These are phyloP conservation scores for Ustilago vetiveriae DNA, from an alignment of 1,284 basidiomycete genomes.

Conservation along the genomic window DNA sequence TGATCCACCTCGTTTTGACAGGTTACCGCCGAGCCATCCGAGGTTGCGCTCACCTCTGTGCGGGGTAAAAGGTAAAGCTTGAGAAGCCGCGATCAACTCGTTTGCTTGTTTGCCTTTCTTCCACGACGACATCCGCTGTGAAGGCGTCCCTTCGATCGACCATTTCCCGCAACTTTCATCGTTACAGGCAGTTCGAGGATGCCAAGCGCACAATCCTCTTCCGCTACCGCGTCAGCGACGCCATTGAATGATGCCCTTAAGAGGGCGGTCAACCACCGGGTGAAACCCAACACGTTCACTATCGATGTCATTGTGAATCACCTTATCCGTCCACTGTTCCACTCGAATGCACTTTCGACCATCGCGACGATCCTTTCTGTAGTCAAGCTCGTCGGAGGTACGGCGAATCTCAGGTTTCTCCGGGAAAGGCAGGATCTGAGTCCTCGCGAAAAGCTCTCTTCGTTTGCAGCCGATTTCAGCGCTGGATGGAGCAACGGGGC, in stretches of 20 bases:
- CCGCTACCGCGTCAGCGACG: background rate
- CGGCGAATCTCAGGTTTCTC: slow-evolving; percentile 28
- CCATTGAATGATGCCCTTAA: slow-evolving; percentile 31
- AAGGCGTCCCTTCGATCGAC: no score
- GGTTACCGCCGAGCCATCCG: no score
- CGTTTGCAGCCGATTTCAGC: slow-evolving; percentile 16
- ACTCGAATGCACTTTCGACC: slow-evolving; percentile 25
- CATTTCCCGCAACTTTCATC: no score
- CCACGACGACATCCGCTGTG: no score
- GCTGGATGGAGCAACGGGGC: slow-evolving; percentile 20
- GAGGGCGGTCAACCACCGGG: slow-evolving; percentile 22
- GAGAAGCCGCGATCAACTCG: no score
- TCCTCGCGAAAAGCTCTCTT: slow-evolving; percentile 15
- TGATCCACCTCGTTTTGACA: no score
- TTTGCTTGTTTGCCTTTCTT: no score
- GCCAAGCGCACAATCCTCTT: slow-evolving; percentile 4
- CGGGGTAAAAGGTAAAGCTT: no score
- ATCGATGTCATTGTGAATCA: slow-evolving; percentile 27
- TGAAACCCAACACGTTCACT: slow-evolving; percentile 29
- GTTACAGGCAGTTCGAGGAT: no score
- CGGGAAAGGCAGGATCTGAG: slow-evolving; percentile 22
- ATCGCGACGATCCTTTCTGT: slow-evolving; percentile 44
- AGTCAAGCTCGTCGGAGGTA: slow-evolving; percentile 38
- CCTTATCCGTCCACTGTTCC: slow-evolving; percentile 35
- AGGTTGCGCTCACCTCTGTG: no score